Evolutionary conservation across 2,329 filamentous ascomycete species (phyloP).

Genomic region (Sporothrix brasiliensis): DNA sequence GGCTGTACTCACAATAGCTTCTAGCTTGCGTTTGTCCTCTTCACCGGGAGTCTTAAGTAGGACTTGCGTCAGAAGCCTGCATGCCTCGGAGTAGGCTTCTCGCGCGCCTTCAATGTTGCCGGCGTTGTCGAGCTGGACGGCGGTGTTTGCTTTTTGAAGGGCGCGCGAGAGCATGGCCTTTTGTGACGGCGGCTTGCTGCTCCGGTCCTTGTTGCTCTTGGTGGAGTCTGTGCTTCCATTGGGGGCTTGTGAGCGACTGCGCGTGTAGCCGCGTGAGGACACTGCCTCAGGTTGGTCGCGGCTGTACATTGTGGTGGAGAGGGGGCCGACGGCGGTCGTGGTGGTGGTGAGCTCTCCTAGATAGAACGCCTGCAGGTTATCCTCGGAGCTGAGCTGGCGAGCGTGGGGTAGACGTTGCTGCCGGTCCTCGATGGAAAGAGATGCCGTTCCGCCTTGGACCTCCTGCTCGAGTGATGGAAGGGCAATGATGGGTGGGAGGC

Average conservation of each 20-base stretch:
- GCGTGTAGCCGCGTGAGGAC: slow-evolving; percentile 47
- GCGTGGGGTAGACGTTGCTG: slow-evolving; percentile 18
- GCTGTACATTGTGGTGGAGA: slow-evolving; percentile 43
- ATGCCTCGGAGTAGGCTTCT: slow-evolving; percentile 88
- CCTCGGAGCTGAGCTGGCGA: slow-evolving; percentile 36
- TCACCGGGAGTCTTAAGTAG: slow-evolving; percentile 80
- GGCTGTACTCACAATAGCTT: slow-evolving; percentile 76
- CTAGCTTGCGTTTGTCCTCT: slow-evolving; percentile 86
- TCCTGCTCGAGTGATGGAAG: slow-evolving; percentile 48
- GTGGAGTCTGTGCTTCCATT: slow-evolving; percentile 52
- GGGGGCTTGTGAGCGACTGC: slow-evolving; percentile 51
- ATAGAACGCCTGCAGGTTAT: slow-evolving; percentile 34
- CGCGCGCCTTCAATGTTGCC: slow-evolving; percentile 92
- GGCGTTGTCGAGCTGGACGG: slow-evolving; percentile 92
- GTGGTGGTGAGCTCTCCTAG: slow-evolving; percentile 30
- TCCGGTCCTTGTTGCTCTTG: slow-evolving; percentile 43
- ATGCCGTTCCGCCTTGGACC: slow-evolving; percentile 37
- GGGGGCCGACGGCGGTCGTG: slow-evolving; percentile 25
- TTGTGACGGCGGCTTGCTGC: slow-evolving; percentile 65
- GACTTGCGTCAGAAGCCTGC: slow-evolving; percentile 82
- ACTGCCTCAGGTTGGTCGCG: slow-evolving; percentile 39
- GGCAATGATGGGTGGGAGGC: slow-evolving; percentile 48
- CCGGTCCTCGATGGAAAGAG: slow-evolving; percentile 17
- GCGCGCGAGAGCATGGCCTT: slow-evolving; percentile 97
- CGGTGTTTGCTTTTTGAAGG: slow-evolving; percentile 91